Evolutionary conservation across 192 early-diverging fungal species (phyloP).

Genomic region (Coemansia sp.): DNA sequence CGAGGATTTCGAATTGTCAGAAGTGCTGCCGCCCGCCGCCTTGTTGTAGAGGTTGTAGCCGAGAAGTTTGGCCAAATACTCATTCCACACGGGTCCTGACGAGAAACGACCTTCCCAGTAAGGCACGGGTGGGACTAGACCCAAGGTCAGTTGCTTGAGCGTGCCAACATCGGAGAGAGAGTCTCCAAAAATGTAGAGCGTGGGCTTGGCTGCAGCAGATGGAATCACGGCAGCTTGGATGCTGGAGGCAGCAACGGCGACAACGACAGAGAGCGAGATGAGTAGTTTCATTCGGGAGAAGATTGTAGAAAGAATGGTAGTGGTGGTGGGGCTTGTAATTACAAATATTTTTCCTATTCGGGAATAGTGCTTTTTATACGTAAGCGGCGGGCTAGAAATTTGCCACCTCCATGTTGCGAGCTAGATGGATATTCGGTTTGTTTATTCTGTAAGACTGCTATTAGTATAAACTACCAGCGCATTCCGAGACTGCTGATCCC

Average conservation of each 20-base stretch:
- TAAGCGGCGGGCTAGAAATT: neutral
- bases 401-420: neutral
- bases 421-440: neutral
- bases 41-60: slow-evolving; percentile 26
- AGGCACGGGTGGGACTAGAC: slow-evolving; percentile 21
- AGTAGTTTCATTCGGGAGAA: neutral
- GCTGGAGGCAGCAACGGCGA: neutral
- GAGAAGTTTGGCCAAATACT: slow-evolving; percentile 34
- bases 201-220: slow-evolving; percentile 10
- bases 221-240: slow-evolving; percentile 12
- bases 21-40: slow-evolving; percentile 28
- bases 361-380: neutral
- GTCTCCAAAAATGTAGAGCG: slow-evolving; percentile 38
- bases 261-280: neutral
- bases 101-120: slow-evolving; percentile 45
- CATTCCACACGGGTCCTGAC: slow-evolving; percentile 33
- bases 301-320: neutral
- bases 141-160: slow-evolving; percentile 23
- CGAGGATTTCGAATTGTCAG: slow-evolving; percentile 20
- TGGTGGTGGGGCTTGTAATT: neutral
- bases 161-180: slow-evolving; percentile 27
- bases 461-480: neutral
- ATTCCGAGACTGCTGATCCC: neutral
- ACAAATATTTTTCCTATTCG: neutral
- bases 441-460: neutral